Conservation (phyloP, 2,329 filamentous ascomycete genomes). For the Cercospora sesami region DNA sequence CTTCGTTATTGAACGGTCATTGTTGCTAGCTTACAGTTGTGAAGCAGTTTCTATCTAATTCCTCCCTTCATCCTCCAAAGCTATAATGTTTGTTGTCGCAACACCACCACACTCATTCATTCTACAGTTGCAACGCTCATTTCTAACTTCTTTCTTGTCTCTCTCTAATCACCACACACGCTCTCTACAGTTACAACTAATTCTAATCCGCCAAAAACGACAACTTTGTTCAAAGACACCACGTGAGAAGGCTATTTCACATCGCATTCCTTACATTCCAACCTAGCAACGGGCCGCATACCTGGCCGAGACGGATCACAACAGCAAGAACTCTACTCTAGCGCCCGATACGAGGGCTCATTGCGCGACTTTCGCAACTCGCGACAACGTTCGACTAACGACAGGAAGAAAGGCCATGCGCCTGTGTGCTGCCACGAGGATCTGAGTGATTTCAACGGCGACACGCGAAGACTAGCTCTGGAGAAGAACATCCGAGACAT, state of each 20-base stretch:
- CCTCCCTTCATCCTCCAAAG: conserved; percentile 6
- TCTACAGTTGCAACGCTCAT: conserved; percentile 18
- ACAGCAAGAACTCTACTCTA: conserved; percentile 23
- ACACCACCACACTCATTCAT: conserved; percentile 15
- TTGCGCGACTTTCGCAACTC: conserved; percentile 11
- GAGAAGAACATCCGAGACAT: conserved; percentile 7
- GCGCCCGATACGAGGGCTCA: conserved; percentile 8
- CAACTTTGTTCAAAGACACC: background rate
- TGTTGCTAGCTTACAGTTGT: conserved; percentile 4
- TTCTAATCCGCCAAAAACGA: conserved; percentile 10
- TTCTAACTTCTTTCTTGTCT: conserved; percentile 9
- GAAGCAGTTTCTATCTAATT: conserved; percentile 15
- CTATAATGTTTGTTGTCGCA: conserved; percentile 11
- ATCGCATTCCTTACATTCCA: conserved; percentile 39
- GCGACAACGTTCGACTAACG: conserved; percentile 13
- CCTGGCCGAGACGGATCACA: conserved; percentile 35
- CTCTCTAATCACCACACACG: conserved; percentile 10
- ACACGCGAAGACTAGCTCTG: conserved; percentile 5
- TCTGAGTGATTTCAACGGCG: conserved; percentile 10
- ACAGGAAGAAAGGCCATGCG: conserved; percentile 12
- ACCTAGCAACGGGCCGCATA: conserved; percentile 39
- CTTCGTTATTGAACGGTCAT: conserved; percentile 8
- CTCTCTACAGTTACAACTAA: conserved; percentile 13
- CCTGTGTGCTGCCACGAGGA: conserved; percentile 8
- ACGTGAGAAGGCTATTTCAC: conserved; percentile 18